phyloP scores from a whole-genome alignment of 129 eudicot genomes.

The Lactuca saligna region DNA sequence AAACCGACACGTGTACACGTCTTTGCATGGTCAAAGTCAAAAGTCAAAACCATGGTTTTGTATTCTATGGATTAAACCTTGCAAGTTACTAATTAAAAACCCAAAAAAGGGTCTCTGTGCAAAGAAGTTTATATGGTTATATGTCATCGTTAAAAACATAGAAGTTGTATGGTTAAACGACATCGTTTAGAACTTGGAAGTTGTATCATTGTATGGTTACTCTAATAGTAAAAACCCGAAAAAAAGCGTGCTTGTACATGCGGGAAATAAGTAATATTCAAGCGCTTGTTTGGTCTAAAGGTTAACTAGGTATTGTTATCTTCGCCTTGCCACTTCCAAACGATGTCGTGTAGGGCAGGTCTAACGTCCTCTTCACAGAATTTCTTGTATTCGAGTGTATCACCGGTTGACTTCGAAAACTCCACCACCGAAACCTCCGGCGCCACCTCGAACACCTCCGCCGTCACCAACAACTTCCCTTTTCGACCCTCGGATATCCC shows the following conservation, averaged over 20 bases:
- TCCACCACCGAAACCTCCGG: slow-evolving; percentile 79
- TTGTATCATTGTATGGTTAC: no score
- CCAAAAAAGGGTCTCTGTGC: neutral
- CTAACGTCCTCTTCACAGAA: slow-evolving; percentile 70
- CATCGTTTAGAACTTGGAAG: neutral
- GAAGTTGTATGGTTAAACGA: no score
- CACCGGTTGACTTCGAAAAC: slow-evolving; percentile 71
- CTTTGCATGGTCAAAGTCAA: neutral
- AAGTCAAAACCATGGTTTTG: neutral
- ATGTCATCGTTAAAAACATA: no score
- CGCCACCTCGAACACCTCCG: slow-evolving; percentile 80
- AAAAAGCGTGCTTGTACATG: neutral
- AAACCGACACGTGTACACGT: neutral
- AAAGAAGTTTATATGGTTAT: no score
- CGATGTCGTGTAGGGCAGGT: slow-evolving; percentile 70
- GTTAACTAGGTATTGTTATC: slow-evolving; percentile 32
- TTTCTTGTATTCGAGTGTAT: slow-evolving; percentile 66
- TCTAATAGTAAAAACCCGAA: neutral
- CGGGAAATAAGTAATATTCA: neutral
- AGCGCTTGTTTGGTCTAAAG: neutral
- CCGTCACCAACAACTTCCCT: slow-evolving; percentile 66
- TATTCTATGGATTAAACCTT: no score
- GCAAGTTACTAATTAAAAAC: neutral
- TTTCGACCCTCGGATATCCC: slow-evolving; percentile 71
- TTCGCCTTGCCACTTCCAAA: slow-evolving; percentile 96